Conservation (phyloP, 2,329 filamentous ascomycete species). For the Scedosporium aurantiacum region DNA sequence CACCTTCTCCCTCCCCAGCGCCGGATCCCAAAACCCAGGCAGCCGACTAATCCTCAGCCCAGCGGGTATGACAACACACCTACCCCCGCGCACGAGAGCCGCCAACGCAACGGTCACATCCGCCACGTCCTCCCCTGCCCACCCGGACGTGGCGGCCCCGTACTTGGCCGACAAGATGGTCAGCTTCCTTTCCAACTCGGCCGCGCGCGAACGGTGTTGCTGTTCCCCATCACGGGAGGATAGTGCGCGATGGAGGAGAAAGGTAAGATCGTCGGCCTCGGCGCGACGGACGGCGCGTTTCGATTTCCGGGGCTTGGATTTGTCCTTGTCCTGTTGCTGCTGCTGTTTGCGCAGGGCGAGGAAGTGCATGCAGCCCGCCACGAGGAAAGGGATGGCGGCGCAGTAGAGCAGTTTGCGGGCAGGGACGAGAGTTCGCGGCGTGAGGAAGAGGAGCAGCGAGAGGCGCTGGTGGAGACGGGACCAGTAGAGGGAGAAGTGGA, state of each 20-base stretch:
- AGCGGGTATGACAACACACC: constrained; percentile 24
- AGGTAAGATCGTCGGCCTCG: constrained; percentile 33
- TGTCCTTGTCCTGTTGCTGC: too few relatives aligned
- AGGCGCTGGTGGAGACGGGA: constrained; percentile 33
- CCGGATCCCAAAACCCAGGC: constrained; percentile 41
- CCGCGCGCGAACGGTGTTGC: constrained; percentile 4
- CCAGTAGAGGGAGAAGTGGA: constrained; percentile 37
- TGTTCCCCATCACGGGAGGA: constrained; percentile 13
- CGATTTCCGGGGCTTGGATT: neutral
- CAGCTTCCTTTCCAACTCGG: constrained; percentile 31
- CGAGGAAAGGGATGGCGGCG: constrained; percentile 26
- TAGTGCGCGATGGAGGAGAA: constrained; percentile 29
- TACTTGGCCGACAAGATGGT: constrained; percentile 39
- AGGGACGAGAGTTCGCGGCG: constrained; percentile 17
- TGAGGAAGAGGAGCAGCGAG: constrained; percentile 30
- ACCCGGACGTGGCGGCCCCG: constrained; percentile 23
- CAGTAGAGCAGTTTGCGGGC: constrained; percentile 26
- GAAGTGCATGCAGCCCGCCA: constrained; percentile 26
- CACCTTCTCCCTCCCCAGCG: constrained; percentile 30
- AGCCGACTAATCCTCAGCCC: constrained; percentile 32
- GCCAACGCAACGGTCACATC: constrained; percentile 38
- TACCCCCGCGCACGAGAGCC: constrained; percentile 29
- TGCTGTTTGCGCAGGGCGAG: constrained; percentile 10
- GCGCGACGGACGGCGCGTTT: constrained; percentile 23
- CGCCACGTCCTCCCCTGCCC: constrained; percentile 31